These are phyloP conservation scores for Lodderomyces parapsilosis DNA, from an alignment of 1,139 yeast species.

Conservation along the genomic window DNA sequence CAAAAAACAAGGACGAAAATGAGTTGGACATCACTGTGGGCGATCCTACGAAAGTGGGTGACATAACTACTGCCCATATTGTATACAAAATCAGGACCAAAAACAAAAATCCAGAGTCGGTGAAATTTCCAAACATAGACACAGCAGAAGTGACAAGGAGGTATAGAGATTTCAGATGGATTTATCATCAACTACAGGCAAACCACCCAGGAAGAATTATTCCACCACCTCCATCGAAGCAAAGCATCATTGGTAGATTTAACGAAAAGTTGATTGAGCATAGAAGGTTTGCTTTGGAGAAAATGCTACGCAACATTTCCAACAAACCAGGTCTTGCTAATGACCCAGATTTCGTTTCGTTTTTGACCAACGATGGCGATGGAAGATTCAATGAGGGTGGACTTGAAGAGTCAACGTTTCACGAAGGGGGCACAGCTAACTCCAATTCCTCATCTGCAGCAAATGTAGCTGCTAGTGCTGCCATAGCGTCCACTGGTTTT, in stretches of 20 bases:
- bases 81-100: slow-evolving; percentile 75
- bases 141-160: slow-evolving; percentile 65
- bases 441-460: slow-evolving; percentile 18
- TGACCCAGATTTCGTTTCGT: slow-evolving; percentile 77
- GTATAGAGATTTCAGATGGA: slow-evolving; percentile 82
- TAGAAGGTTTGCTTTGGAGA: slow-evolving; percentile 82
- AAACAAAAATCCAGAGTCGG: slow-evolving; percentile 32
- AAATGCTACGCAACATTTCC: slow-evolving; percentile 75
- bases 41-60: slow-evolving; percentile 92
- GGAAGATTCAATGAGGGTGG: slow-evolving; percentile 55
- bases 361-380: slow-evolving; percentile 45
- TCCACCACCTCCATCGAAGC: slow-evolving; percentile 98
- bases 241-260: slow-evolving; percentile 79
- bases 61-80: slow-evolving; percentile 82
- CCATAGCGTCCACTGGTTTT: slow-evolving; percentile 43
- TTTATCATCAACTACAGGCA: slow-evolving; percentile 81
- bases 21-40: slow-evolving; percentile 71
- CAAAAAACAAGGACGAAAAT: slow-evolving; percentile 9
- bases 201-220: slow-evolving; percentile 89
- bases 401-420: slow-evolving; percentile 39
- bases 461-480: slow-evolving; percentile 18
- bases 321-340: slow-evolving; percentile 53
- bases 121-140: slow-evolving; percentile 26
- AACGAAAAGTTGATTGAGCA: slow-evolving; percentile 86
- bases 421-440: slow-evolving; percentile 21